phyloP scores from a whole-genome alignment of 1,284 basidiomycete genomes.

The Exobasidium rhododendri region DNA sequence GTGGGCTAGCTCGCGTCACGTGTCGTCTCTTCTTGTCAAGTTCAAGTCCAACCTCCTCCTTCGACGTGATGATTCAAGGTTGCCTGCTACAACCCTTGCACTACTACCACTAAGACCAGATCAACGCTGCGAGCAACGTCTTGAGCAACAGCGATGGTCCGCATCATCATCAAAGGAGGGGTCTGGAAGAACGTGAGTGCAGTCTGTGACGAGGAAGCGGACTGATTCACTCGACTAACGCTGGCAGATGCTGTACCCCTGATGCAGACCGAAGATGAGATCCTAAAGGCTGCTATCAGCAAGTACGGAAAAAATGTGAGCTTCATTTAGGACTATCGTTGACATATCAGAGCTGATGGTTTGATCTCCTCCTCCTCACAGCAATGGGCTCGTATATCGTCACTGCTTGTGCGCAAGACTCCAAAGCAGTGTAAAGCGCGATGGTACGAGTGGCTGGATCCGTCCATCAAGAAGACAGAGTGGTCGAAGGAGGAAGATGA shows the following conservation, averaged over 20 bases:
- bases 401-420: conserved; percentile 93
- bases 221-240: conserved; percentile 1
- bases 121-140: too few species aligned
- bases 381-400: conserved; percentile 91
- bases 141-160: conserved; percentile 50
- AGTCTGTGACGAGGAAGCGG: conserved; percentile 26
- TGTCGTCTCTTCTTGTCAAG: too few species aligned
- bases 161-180: conserved; percentile 54
- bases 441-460: conserved; percentile 99
- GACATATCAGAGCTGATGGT: conserved; percentile 4
- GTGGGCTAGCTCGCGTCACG: too few species aligned
- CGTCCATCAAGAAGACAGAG: conserved; percentile 99
- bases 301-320: conserved; percentile 50
- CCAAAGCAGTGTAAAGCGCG: conserved; percentile 98
- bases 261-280: conserved; percentile 51
- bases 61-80: too few species aligned
- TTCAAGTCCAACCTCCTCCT: too few species aligned
- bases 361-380: not conserved
- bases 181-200: conserved; percentile 50
- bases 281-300: conserved; percentile 54
- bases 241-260: not conserved
- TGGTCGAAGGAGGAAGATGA: conserved; percentile 83
- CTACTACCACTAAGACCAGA: too few species aligned
- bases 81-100: too few species aligned
- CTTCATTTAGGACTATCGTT: too few species aligned